These are phyloP conservation scores for Macrotyloma uniflorum DNA, from an alignment of 306 rosid genomes.

Conservation along the genomic window DNA sequence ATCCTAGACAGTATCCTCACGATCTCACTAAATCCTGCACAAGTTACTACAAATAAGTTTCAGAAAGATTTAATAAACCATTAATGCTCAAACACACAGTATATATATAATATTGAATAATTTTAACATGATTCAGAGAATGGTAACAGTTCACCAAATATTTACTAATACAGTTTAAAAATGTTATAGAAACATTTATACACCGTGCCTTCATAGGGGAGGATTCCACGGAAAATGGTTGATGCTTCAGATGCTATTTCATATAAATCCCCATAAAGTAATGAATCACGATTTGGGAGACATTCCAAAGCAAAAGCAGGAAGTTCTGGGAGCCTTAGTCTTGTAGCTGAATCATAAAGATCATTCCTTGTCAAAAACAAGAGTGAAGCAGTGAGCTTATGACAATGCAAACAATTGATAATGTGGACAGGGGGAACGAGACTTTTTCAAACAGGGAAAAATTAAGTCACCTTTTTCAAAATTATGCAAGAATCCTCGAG, in stretches of 20 bases:
- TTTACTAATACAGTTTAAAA: conserved; percentile 25
- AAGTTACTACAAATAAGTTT: conserved; percentile 4
- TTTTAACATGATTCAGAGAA: too few species aligned
- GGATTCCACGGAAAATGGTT: conserved; percentile 90
- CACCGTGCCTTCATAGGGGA: conserved; percentile 86
- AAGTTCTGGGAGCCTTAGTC: conserved; percentile 67
- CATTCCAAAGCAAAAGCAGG: conserved; percentile 95
- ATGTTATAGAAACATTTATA: conserved; percentile 24
- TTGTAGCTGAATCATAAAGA: conserved; percentile 82
- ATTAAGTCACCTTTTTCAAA: neutral
- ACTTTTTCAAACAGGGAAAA: neutral
- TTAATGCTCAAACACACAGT: neutral
- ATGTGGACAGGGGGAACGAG: neutral
- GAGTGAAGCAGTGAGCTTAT: conserved; percentile 16
- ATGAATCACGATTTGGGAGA: conserved; percentile 87
- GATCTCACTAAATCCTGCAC: conserved; percentile 76
- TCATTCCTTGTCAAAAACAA: conserved; percentile 56
- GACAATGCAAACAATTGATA: neutral
- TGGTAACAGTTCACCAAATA: too few species aligned
- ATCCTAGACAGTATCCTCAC: conserved; percentile 84
- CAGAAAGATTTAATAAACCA: conserved; percentile 27
- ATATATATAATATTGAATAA: neutral
- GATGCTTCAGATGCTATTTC: conserved; percentile 88
- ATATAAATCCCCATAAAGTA: conserved; percentile 80
- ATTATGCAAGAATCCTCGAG: neutral